A percentile compares a stretch with the other conserved stretches of the same genome.
Evolutionary conservation across 2,329 filamentous ascomycete genomes (phyloP).

Genomic region (Camillea tinctor): DNA sequence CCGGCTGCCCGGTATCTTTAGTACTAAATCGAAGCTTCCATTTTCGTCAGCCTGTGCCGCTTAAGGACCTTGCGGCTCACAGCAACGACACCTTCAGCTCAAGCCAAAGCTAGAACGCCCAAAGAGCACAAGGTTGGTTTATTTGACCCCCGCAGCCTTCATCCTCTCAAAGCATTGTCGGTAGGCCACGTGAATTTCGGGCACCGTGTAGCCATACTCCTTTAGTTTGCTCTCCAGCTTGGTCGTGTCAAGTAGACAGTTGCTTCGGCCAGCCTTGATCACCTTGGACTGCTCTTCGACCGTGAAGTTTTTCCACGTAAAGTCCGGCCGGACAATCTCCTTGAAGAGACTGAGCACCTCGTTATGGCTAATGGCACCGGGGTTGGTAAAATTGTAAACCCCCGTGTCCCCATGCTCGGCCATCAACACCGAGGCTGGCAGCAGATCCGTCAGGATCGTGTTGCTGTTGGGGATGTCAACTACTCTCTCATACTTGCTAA

Average conservation of each 20-base stretch:
- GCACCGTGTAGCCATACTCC: conserved; percentile 57
- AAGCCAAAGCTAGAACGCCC: not conserved
- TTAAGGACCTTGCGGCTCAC: not conserved
- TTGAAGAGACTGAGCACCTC: conserved; percentile 63
- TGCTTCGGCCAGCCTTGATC: conserved; percentile 65
- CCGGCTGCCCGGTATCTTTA: too few species aligned
- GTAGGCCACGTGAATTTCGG: conserved; percentile 63
- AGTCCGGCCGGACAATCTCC: conserved; percentile 59
- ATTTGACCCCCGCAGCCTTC: conserved; percentile 54
- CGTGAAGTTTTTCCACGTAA: conserved; percentile 65
- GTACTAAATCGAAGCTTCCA: not conserved
- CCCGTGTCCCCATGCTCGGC: conserved; percentile 62
- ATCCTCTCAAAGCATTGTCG: conserved; percentile 62
- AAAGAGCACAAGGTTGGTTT: conserved; percentile 17
- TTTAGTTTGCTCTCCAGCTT: conserved; percentile 61
- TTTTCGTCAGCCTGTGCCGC: not conserved
- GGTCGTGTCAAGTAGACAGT: conserved; percentile 62
- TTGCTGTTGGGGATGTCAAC: conserved; percentile 69
- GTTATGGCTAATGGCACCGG: conserved; percentile 69
- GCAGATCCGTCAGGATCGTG: conserved; percentile 62
- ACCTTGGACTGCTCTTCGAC: conserved; percentile 66
- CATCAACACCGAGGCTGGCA: conserved; percentile 59
- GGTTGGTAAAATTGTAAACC: conserved; percentile 70
- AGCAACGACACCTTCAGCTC: not conserved
- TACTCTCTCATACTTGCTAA: conserved; percentile 61